These are phyloP conservation scores for Dichomitus squalens DNA, from an alignment of 1,284 basidiomycete species.

Conservation along the genomic window DNA sequence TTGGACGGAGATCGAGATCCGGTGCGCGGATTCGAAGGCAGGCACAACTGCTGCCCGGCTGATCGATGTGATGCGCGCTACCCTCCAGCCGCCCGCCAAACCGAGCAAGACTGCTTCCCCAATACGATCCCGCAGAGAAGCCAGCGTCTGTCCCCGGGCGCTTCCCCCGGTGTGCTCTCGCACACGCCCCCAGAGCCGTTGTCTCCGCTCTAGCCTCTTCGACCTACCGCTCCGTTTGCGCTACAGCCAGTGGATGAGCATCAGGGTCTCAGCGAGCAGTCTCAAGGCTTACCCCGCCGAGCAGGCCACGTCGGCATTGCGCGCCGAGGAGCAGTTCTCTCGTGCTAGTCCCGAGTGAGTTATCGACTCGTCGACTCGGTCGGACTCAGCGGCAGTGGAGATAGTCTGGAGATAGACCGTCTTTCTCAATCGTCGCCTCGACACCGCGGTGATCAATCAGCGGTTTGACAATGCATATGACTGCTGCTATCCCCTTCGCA, in stretches of 20 bases:
- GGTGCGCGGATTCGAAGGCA: constrained; percentile 18
- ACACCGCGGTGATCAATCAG: constrained; percentile 17
- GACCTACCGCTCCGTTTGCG: no score
- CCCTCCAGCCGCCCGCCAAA: constrained; percentile 1
- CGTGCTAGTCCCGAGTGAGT: not conserved
- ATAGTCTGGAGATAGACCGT: constrained; percentile 23
- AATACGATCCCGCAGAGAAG: constrained; percentile 17
- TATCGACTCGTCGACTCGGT: not conserved
- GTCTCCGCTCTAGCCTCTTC: no score
- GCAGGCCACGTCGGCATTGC: no score
- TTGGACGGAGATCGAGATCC: constrained; percentile 19
- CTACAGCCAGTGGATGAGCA: no score
- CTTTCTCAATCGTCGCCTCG: not conserved
- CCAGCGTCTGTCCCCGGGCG: not conserved
- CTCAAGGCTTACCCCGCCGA: no score
- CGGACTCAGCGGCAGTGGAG: constrained; percentile 16
- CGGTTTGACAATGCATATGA: not conserved
- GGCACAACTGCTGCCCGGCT: constrained; percentile 13
- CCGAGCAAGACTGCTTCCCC: constrained; percentile 1
- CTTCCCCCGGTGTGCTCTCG: not conserved
- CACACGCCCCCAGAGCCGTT: no score
- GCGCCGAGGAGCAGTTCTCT: no score
- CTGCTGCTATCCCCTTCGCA: not conserved
- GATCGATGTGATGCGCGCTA: constrained; percentile 21
- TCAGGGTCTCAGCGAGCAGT: no score